Conservation (phyloP, 2,329 filamentous ascomycete genomes). For the Ceratocystis ficicola region DNA sequence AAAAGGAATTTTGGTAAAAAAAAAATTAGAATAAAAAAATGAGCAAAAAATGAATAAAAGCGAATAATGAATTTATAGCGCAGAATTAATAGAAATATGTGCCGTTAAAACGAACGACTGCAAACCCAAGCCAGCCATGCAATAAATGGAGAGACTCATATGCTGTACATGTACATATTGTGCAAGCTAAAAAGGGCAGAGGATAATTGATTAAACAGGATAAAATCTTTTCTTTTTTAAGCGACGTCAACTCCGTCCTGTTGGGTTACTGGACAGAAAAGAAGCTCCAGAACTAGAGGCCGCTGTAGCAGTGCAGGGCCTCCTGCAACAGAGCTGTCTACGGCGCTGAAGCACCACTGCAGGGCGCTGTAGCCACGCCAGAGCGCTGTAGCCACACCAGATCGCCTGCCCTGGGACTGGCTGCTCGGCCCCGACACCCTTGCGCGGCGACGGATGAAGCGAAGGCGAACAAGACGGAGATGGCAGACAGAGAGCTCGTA, state of each 20-base stretch:
- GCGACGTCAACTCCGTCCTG: slow-evolving; percentile 18
- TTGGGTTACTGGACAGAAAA: background rate
- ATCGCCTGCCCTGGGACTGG: no score
- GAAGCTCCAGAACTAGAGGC: no score
- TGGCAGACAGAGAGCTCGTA: no score
- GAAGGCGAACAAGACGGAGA: no score
- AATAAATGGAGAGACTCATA: background rate
- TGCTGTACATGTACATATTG: background rate
- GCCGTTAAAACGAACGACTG: background rate
- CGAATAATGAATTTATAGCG: background rate
- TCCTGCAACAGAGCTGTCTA: no score
- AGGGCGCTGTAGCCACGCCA: no score
- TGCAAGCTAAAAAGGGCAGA: slow-evolving; percentile 1
- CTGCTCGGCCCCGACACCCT: no score
- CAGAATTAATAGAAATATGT: background rate
- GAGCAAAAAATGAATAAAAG: background rate
- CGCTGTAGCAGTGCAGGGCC: no score
- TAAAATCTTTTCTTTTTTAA: slow-evolving; percentile 6
- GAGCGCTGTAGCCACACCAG: no score
- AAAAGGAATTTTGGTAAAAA: background rate
- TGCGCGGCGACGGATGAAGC: no score
- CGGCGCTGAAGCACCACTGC: no score
- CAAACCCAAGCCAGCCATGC: background rate
- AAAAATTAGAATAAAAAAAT: background rate
- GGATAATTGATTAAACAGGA: background rate